These are phyloP conservation scores for Cladosporium cucumerinum DNA, from an alignment of 2,329 filamentous ascomycete species.

Conservation along the genomic window DNA sequence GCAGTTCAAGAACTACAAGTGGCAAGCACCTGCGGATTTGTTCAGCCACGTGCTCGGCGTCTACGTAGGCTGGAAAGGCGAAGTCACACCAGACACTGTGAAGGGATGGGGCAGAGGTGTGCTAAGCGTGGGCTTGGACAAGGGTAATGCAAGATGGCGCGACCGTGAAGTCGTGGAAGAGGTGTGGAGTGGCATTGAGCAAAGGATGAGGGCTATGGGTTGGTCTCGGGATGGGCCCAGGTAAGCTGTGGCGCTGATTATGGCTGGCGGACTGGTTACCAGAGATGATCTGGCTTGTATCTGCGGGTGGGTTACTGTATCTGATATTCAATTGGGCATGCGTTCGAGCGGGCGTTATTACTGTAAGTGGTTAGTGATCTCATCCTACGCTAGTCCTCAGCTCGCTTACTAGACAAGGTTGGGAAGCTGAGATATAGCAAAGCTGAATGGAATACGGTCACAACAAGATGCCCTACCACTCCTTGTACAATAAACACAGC, in stretches of 20 bases:
- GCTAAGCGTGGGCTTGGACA: conserved; percentile 74
- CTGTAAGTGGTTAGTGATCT: not conserved
- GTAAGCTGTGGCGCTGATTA: not conserved
- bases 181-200: conserved; percentile 87
- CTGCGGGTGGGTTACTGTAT: not conserved
- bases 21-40: conserved; percentile 81
- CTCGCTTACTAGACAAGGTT: not conserved
- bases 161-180: conserved; percentile 90
- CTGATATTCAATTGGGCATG: conserved; percentile 13
- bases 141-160: conserved; percentile 65
- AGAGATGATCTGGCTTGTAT: not conserved
- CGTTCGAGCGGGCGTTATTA: conserved; percentile 14
- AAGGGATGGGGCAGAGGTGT: conserved; percentile 84
- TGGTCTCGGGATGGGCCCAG: conserved; percentile 66
- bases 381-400: not conserved
- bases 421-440: not conserved
- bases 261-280: not conserved
- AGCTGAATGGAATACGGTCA: not conserved
- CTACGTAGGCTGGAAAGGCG: conserved; percentile 87
- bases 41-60: conserved; percentile 86
- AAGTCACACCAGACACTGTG: conserved; percentile 73
- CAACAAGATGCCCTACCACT: not conserved
- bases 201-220: conserved; percentile 78
- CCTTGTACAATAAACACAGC: not conserved
- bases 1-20: conserved; percentile 99